Base-by-base conservation (phyloP, 176 grass and related monocot genomes). In the Dactylis glomerata region DNA sequence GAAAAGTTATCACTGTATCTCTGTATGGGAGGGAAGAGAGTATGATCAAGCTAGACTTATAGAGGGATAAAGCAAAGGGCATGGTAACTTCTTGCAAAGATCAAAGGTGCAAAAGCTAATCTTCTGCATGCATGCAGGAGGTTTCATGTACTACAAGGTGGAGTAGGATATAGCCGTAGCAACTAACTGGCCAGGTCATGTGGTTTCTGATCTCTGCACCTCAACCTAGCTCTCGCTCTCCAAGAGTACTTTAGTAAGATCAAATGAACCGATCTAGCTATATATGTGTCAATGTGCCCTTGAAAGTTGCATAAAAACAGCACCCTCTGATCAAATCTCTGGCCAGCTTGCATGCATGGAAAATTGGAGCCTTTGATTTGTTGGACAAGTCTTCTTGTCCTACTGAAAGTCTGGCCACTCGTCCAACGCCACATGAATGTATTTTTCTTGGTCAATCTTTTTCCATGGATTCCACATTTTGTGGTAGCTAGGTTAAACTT, bases 71-170 rank as follows among this genome's bases (percentile, higher is more conserved):
- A 93, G 96, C 71, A 79, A 87, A 92, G 90, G 90, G 92, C 71
- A 92, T 99, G 89, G 93, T 99, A 99, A 99, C 93, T 99, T 99
- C 97, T 99, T 92, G 90, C 91, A 89, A 96, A 93, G 92, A 96
- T 92, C 91, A 99, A 99, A 99, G 97, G 89, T 84, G 42, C 87
- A 98, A 95, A 92, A 96, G 71, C 40, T 84, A 71, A 64, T 89
- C 94, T 89, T 86, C 36, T 85, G 81, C 67, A 79, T 88, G 79
- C 49, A 66, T 83, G 88, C 73, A 66, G 89, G 85, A 84, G 82
- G 87, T 87, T 94, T 92, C 91, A 82, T 87, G 86, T 81, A 83
- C 86, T 78, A 23, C 70, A 74, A 74, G 42, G 24, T 49, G 15
- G 8, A 31, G 42, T 74, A 49, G 70, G 42, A 74, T 74, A 73